Evolutionary conservation across 768 basidiomycete genomes (phyloP).

Genomic region (Amanita fuliginea): DNA sequence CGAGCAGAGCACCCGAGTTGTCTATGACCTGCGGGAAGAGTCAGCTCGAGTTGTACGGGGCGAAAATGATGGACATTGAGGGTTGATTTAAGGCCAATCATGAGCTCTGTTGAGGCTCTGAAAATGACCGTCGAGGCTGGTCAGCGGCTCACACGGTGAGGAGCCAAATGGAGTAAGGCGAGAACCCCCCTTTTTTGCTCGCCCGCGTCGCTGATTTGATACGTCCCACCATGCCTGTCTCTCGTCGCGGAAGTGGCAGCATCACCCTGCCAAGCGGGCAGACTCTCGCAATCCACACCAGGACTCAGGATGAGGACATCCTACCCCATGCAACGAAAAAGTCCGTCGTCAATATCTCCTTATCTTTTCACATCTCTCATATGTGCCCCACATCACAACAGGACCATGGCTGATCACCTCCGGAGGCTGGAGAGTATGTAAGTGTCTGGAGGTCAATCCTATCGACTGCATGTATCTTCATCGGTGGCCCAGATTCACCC

Average conservation of each 20-base stretch:
- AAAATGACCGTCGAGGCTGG: background rate
- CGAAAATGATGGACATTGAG: slow-evolving; percentile 47
- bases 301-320: slow-evolving; percentile 79
- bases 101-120: slow-evolving; percentile 19
- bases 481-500: slow-evolving; percentile 47
- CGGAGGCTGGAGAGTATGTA: slow-evolving; percentile 82
- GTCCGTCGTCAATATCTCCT: slow-evolving; percentile 21
- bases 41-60: background rate
- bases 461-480: background rate
- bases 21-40: slow-evolving; percentile 71
- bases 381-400: slow-evolving; percentile 17
- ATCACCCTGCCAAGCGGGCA: slow-evolving; percentile 63
- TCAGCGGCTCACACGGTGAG: slow-evolving; percentile 8
- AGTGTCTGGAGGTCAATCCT: slow-evolving; percentile 20
- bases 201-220: slow-evolving; percentile 3
- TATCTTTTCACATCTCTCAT: slow-evolving; percentile 16
- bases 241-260: slow-evolving; percentile 71
- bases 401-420: slow-evolving; percentile 91
- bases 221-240: slow-evolving; percentile 39
- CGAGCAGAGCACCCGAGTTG: slow-evolving; percentile 90
- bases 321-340: slow-evolving; percentile 93
- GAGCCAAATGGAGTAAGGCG: slow-evolving; percentile 8
- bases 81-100: slow-evolving; percentile 94
- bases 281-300: slow-evolving; percentile 77
- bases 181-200: background rate